Base-by-base conservation (phyloP, 352 stramenopile species). In the Pythium vanterpoolii region DNA sequence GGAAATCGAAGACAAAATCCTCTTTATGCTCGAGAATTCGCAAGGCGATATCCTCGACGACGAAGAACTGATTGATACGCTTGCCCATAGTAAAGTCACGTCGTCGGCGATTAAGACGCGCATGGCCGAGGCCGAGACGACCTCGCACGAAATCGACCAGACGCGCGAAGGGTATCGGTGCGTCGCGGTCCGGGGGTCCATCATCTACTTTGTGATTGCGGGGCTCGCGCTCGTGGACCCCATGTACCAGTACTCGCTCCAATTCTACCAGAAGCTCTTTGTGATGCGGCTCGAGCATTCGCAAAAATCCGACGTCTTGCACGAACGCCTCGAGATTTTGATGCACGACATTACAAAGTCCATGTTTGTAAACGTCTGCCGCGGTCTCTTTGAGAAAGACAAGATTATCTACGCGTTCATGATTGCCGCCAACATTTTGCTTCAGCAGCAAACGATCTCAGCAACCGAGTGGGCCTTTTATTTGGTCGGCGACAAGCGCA, bases 371-470 rank as follows among this genome's bases (percentile, higher is more conserved):
- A 98, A 98, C 72, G 79, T 98, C 1, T 98, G 94, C 61, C 83
- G 92, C 2, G 94, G 94, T 0, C 67, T 98, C 1, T 98, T 98
- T 60, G 94, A 98, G 66, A 96, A 95, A 49, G 88, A 98, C 73
- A 98, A 98, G 69, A 83, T 98, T 43, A 78, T 98, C 19, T 98
- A 96, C 69, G 86, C 93, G 11, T 96, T 98, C 62, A 96, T 97
- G 73, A 97, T 98, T 38, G 88, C 83, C 3, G 73, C 86, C 19
- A 93, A 87, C 30, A 97, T 98, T 56, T 45, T 93, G 4, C 62
- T 95, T 1, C 87, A 96, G 51, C 69, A 71, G 19, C 82, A 80
- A 30, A 69, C 71, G 0, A 95, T 97, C 56, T 79, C 72, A 1
- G 48, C 71, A 3, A 66, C 33, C 7, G 90, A 97, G 60, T 98